Percentiles rank a stretch among this genome's conserved stretches.
phyloP scores from a whole-genome alignment of 352 stramenopile species.

The Globisporangium acanthophoron region DNA sequence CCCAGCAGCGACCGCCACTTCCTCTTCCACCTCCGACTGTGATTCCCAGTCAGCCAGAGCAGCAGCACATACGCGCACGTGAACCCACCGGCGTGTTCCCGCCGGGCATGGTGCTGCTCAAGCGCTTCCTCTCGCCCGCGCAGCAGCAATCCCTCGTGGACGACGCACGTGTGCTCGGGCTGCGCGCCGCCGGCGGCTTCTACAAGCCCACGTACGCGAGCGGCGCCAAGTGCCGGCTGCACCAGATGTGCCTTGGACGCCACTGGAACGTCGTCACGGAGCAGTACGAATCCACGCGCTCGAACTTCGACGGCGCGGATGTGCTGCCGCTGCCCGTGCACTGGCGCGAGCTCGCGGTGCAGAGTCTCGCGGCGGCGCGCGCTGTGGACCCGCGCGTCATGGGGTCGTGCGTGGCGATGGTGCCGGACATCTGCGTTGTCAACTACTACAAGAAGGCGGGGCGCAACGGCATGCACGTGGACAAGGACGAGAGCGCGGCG shows the following conservation, averaged over 20 bases:
- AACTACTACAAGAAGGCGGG: constrained; percentile 78
- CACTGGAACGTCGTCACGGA: constrained; percentile 75
- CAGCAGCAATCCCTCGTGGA: constrained; percentile 60
- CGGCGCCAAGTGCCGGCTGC: constrained; percentile 62
- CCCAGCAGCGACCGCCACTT: not conserved
- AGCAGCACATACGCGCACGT: not conserved
- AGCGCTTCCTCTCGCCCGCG: constrained; percentile 35
- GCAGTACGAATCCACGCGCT: constrained; percentile 52
- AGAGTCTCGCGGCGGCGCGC: constrained; percentile 32
- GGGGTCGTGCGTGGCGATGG: constrained; percentile 37
- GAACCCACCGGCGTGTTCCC: constrained; percentile 23
- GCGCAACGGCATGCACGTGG: constrained; percentile 66
- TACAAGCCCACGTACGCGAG: constrained; percentile 69
- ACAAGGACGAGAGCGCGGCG: constrained; percentile 62
- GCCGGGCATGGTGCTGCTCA: constrained; percentile 61
- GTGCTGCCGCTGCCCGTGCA: constrained; percentile 25
- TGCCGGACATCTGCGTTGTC: constrained; percentile 60
- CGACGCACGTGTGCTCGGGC: constrained; percentile 37
- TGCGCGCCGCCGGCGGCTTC: constrained; percentile 34
- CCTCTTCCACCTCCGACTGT: not conserved
- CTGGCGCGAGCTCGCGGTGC: constrained; percentile 30
- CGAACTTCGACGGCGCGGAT: constrained; percentile 40
- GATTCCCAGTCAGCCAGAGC: not conserved
- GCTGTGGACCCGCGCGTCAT: constrained; percentile 35
- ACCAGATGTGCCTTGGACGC: constrained; percentile 65